phyloP scores from a whole-genome alignment of 2,329 filamentous ascomycete genomes.

The Claviceps citrina region DNA sequence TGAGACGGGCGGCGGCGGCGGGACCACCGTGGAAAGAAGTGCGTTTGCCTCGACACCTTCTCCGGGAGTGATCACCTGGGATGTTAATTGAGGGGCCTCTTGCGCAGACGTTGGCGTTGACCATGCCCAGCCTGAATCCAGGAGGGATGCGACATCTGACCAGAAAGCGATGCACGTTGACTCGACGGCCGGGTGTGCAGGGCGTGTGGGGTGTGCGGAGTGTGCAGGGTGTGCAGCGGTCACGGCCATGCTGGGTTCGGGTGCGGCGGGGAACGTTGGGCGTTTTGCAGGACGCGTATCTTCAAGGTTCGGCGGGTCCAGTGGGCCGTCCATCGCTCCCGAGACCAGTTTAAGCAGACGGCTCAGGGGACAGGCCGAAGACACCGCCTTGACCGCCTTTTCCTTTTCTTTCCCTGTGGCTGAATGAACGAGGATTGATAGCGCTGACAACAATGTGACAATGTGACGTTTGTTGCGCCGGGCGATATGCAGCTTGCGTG shows the following conservation, averaged over 20 bases:
- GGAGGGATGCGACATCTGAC: neutral
- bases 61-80: neutral
- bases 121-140: constrained; percentile 6
- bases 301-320: neutral
- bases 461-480: no score
- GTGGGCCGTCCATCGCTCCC: constrained; percentile 9
- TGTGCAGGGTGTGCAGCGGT: neutral
- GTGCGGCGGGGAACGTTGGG: neutral
- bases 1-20: neutral
- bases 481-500: no score
- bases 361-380: no score
- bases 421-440: no score
- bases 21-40: neutral
- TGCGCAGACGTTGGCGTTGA: constrained; percentile 2
- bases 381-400: no score
- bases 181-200: no score
- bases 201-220: no score
- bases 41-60: neutral
- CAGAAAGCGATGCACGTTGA: neutral
- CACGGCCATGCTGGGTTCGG: neutral
- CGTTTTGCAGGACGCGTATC: constrained; percentile 12
- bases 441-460: no score
- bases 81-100: neutral
- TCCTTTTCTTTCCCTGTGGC: no score
- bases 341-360: no score